Conservation (phyloP, 2,329 filamentous ascomycete genomes). For the Celoporthe dispersa region DNA sequence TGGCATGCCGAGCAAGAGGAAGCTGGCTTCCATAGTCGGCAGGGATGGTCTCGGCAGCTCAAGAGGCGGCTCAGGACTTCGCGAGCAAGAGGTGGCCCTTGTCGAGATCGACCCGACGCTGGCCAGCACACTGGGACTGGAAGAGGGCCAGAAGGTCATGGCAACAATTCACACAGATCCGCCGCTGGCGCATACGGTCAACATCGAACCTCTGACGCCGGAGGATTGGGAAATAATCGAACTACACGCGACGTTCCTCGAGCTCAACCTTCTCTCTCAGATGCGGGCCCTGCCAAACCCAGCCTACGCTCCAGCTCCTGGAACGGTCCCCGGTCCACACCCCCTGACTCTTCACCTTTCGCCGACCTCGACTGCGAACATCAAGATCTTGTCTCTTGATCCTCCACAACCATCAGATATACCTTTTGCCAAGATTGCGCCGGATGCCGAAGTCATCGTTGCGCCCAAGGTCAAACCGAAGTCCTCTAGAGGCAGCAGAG, state of each 20-base stretch:
- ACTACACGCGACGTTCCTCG: slow-evolving; percentile 91
- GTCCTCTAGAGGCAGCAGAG: slow-evolving; percentile 65
- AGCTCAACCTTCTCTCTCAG: slow-evolving; percentile 90
- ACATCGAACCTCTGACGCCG: slow-evolving; percentile 93
- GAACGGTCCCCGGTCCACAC: slow-evolving; percentile 64
- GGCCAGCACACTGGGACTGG: slow-evolving; percentile 74
- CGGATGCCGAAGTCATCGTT: slow-evolving; percentile 95
- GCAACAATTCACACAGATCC: slow-evolving; percentile 82
- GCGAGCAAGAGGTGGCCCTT: slow-evolving; percentile 76
- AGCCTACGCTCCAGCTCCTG: slow-evolving; percentile 58
- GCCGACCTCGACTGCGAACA: slow-evolving; percentile 92
- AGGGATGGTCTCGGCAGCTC: slow-evolving; percentile 71
- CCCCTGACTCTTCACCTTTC: slow-evolving; percentile 91
- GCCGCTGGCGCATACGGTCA: slow-evolving; percentile 87
- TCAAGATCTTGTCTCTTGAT: slow-evolving; percentile 81
- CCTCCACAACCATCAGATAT: slow-evolving; percentile 70
- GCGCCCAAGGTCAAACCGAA: slow-evolving; percentile 88
- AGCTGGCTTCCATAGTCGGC: slow-evolving; percentile 71
- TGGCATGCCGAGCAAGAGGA: slow-evolving; percentile 93
- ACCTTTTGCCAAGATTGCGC: slow-evolving; percentile 88
- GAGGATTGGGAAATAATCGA: slow-evolving; percentile 99
- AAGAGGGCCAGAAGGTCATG: slow-evolving; percentile 79
- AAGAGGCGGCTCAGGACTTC: slow-evolving; percentile 57
- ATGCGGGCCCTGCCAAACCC: slow-evolving; percentile 94
- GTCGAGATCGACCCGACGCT: slow-evolving; percentile 90